Evolutionary conservation across 306 rosid genomes (phyloP), one percentile per base, ranked within the genome.

Genomic region (Psophocarpus tetragonolobus): DNA sequence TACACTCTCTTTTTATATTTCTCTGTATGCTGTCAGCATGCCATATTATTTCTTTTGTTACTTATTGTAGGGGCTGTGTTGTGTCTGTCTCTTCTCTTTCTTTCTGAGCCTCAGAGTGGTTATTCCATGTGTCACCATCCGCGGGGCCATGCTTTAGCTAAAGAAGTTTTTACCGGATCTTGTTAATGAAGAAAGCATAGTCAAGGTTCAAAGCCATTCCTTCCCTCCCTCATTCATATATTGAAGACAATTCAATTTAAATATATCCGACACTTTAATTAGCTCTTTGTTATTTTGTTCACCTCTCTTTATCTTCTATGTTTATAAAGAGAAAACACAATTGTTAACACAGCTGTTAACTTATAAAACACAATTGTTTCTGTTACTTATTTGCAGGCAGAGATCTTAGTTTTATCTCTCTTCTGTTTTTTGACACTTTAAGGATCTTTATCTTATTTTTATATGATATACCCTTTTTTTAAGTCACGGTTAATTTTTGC

Each of bases 111-210:
- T 68, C 12, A 71, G 68, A 48, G 71, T 74, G 73, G 23, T 54
- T 27, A 35, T 81, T 82, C 83, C 90, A 91, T 82, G 80, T 87
- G 91, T 60, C 87, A 84, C 11, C 17, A 4, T 68, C 48, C 86
- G 82, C 73, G 58, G 74, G 53, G 79, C 15, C 61, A 51, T 42
- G 84, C 86, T 84, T 81, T 84, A 80, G 79, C 51, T 89, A 92
- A 90, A 81, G 90, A 77, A 84, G 88, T 67, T 82, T 84, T 79
- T 75, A 78, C 80, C 80, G 80, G 87, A 87, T 93, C 91, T 88
- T 91, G 75, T 87, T 85, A 56, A 79, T 81, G 81, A 93, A 86
- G 87, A 93, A 89, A 91, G 97, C 90, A 85, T 85, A 86, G 91
- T 90, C 95, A 90, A 90, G 77, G 84, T 88, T 87, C 85, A 87